Evolutionary conservation across 495 filamentous ascomycete genomes (phyloP).

Genomic region (Chaetomium fimeti): DNA sequence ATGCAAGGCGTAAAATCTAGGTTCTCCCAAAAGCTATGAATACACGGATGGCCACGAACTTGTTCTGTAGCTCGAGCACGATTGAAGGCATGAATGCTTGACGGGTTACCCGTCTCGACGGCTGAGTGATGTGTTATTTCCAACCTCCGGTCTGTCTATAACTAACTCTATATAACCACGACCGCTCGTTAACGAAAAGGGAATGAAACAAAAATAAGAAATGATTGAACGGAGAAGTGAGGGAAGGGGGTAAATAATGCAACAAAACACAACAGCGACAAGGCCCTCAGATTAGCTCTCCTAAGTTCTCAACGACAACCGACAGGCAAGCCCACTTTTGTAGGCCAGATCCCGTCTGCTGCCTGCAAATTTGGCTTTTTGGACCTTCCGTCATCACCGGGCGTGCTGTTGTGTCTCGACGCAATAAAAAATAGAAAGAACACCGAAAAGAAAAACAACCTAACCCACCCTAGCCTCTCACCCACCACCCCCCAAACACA

Average conservation of each 20-base stretch:
- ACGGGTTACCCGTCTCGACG: too few relatives aligned
- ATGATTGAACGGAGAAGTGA: not conserved
- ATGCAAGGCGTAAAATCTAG: conserved; percentile 13
- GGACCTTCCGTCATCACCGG: conserved; percentile 58
- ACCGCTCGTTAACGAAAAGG: not conserved
- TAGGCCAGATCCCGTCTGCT: conserved; percentile 39
- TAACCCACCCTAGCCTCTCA: conserved; percentile 9
- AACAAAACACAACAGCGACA: conserved; percentile 13
- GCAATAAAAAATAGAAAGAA: conserved; percentile 12
- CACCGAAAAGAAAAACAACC: conserved; percentile 9
- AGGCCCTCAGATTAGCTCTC: conserved; percentile 64
- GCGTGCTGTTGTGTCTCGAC: conserved; percentile 34
- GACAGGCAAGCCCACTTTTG: conserved; percentile 24
- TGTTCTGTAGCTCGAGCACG: not conserved
- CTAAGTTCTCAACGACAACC: conserved; percentile 58
- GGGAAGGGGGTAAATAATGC: conserved; percentile 9
- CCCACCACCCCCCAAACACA: not conserved
- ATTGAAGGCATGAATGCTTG: not conserved
- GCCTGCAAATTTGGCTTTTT: conserved; percentile 66
- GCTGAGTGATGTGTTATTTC: not conserved
- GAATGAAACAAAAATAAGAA: not conserved
- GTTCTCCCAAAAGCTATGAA: conserved; percentile 14
- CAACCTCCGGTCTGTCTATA: too few relatives aligned
- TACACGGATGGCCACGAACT: conserved; percentile 1
- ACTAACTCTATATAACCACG: not conserved